These are phyloP conservation scores for Solanum infundibuliforme DNA, from an alignment of 257 asterid genomes.

Conservation along the genomic window DNA sequence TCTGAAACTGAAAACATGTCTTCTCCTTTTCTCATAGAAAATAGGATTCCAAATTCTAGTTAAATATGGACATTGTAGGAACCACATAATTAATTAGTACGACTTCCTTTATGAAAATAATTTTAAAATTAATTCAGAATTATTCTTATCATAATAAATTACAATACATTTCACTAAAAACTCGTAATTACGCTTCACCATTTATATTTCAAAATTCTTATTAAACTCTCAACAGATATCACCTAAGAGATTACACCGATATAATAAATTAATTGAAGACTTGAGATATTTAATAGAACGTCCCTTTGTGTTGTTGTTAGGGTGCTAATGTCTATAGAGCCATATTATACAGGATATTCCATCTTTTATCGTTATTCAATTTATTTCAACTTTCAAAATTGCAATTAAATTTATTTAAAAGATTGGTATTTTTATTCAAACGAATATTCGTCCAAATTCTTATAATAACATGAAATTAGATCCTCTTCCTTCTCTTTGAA, in stretches of 20 bases:
- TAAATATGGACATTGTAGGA: too few relatives aligned
- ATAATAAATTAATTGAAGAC: background rate
- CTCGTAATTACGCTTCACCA: background rate
- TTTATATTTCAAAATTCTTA: too few relatives aligned
- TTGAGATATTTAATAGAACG: background rate
- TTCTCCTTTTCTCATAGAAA: too few relatives aligned
- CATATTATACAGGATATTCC: background rate
- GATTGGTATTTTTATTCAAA: background rate
- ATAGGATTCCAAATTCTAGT: background rate
- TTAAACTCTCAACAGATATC: background rate
- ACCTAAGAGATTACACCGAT: background rate
- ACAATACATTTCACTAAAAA: too few relatives aligned
- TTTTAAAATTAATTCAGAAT: too few relatives aligned
- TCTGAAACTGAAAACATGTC: too few relatives aligned
- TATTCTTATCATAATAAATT: background rate
- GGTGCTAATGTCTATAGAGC: background rate
- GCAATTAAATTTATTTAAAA: background rate
- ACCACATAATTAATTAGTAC: too few relatives aligned
- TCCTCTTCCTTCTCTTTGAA: background rate
- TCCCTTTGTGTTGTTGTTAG: background rate
- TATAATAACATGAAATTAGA: background rate
- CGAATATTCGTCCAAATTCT: background rate
- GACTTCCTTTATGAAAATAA: too few relatives aligned
- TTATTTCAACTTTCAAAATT: background rate
- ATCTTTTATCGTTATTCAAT: background rate